Percentiles rank a stretch among this genome's conserved stretches.
Conservation (phyloP, 257 asterid genomes). For the Scutellaria baicalensis region DNA sequence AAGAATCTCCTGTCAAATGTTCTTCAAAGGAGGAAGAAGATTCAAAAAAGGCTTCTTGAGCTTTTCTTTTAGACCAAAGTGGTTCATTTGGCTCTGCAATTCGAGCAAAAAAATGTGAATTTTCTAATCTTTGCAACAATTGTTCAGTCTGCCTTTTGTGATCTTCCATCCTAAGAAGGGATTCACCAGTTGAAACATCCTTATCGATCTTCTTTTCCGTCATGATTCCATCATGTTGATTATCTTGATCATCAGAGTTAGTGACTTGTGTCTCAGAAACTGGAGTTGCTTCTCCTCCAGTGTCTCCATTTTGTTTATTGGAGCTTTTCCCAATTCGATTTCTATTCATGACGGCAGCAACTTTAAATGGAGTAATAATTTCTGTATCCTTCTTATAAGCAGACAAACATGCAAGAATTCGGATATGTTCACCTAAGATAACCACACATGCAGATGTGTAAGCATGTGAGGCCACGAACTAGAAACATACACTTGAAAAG, state of each 20-base stretch:
- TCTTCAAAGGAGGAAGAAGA: slow-evolving; percentile 37
- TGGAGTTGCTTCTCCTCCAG: slow-evolving; percentile 25
- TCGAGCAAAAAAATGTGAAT: slow-evolving; percentile 86
- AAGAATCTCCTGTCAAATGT: slow-evolving; percentile 30
- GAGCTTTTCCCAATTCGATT: slow-evolving; percentile 50
- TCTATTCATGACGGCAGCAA: slow-evolving; percentile 88
- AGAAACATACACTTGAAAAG: background rate
- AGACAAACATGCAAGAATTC: slow-evolving; percentile 75
- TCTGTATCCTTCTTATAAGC: slow-evolving; percentile 86
- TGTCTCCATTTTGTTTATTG: slow-evolving; percentile 47
- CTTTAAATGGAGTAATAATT: slow-evolving; percentile 93
- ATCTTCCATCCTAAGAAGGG: slow-evolving; percentile 85
- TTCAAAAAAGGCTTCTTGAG: slow-evolving; percentile 23
- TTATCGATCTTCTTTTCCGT: slow-evolving; percentile 27
- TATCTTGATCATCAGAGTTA: slow-evolving; percentile 31
- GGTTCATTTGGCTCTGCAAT: slow-evolving; percentile 74
- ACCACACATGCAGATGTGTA: slow-evolving; percentile 12
- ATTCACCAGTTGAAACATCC: slow-evolving; percentile 62
- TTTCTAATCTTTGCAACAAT: slow-evolving; percentile 57
- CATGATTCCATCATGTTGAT: slow-evolving; percentile 29
- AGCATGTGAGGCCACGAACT: slow-evolving; percentile 8
- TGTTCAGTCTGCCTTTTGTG: slow-evolving; percentile 72
- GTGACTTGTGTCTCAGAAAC: slow-evolving; percentile 22
- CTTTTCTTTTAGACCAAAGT: slow-evolving; percentile 79
- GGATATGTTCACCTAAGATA: slow-evolving; percentile 77